Percentiles rank a stretch among this genome's conserved stretches.
phyloP scores from a whole-genome alignment of 306 rosid genomes.

The Benincasa hispida region DNA sequence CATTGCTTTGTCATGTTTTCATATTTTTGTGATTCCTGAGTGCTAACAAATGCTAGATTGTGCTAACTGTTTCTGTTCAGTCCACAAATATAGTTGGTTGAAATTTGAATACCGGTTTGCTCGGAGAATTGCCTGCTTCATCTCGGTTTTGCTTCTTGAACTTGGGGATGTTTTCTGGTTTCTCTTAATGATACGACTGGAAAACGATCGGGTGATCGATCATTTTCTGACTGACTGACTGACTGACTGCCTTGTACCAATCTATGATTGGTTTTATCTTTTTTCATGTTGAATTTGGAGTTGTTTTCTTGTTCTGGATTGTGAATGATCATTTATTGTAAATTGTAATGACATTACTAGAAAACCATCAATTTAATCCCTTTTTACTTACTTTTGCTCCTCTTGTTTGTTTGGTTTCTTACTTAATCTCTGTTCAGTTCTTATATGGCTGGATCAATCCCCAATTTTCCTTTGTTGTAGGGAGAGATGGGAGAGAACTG shows the following conservation, averaged over 20 bases:
- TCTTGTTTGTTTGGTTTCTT: neutral
- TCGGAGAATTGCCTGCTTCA: neutral
- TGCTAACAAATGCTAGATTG: slow-evolving; percentile 4
- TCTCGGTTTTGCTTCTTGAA: neutral
- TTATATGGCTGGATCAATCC: too few species aligned
- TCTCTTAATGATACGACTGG: neutral
- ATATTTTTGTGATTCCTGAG: neutral
- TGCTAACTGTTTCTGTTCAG: slow-evolving; percentile 1
- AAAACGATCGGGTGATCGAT: neutral
- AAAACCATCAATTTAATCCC: neutral
- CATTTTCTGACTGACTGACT: neutral
- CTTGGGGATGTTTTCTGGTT: neutral
- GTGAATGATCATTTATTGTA: neutral
- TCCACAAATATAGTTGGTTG: neutral
- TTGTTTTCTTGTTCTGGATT: neutral
- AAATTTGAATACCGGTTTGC: neutral
- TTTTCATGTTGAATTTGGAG: neutral
- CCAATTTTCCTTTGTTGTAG: too few species aligned
- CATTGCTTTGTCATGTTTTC: neutral
- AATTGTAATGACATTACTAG: neutral
- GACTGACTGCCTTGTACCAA: neutral
- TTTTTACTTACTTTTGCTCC: neutral
- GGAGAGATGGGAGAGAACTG: too few species aligned
- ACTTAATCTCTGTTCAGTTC: neutral
- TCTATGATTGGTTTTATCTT: neutral